Percentiles rank a stretch among this genome's conserved stretches.
phyloP scores from a whole-genome alignment of 805 yeast genomes.

The Starmerella geochares region DNA sequence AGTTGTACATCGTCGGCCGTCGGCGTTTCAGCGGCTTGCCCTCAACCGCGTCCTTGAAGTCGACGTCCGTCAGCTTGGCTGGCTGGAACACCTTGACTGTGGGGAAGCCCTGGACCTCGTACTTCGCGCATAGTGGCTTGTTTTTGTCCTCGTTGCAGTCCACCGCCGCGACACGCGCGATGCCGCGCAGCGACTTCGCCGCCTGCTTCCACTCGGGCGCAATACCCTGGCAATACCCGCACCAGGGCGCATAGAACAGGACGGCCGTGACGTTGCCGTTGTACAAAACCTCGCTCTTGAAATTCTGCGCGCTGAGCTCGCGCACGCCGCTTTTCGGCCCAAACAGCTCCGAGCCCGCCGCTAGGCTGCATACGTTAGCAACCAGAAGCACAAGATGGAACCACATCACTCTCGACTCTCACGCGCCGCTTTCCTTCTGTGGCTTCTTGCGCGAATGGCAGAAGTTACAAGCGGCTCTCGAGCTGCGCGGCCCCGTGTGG shows the following conservation, averaged over 20 bases:
- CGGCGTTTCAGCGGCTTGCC: slow-evolving; percentile 23
- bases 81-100: slow-evolving; percentile 77
- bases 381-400: background rate
- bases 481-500: background rate
- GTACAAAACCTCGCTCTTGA: slow-evolving; percentile 53
- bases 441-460: background rate
- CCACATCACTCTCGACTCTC: background rate
- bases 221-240: slow-evolving; percentile 87
- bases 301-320: slow-evolving; percentile 33
- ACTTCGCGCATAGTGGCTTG: slow-evolving; percentile 55
- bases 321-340: slow-evolving; percentile 19
- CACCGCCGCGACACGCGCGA: slow-evolving; percentile 58
- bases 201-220: slow-evolving; percentile 55
- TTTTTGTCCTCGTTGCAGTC: slow-evolving; percentile 70
- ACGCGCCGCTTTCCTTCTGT: background rate
- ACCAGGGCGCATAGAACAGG: slow-evolving; percentile 96
- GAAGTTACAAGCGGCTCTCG: background rate
- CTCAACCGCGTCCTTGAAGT: slow-evolving; percentile 26
- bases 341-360: slow-evolving; percentile 10
- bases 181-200: slow-evolving; percentile 45
- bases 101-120: slow-evolving; percentile 69
- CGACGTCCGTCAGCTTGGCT: slow-evolving; percentile 42
- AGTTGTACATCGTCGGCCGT: slow-evolving; percentile 27
- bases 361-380: background rate
- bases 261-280: slow-evolving; percentile 75